These are phyloP conservation scores for Aphanomyces stellatus DNA, from an alignment of 352 stramenopile genomes.

Conservation along the genomic window DNA sequence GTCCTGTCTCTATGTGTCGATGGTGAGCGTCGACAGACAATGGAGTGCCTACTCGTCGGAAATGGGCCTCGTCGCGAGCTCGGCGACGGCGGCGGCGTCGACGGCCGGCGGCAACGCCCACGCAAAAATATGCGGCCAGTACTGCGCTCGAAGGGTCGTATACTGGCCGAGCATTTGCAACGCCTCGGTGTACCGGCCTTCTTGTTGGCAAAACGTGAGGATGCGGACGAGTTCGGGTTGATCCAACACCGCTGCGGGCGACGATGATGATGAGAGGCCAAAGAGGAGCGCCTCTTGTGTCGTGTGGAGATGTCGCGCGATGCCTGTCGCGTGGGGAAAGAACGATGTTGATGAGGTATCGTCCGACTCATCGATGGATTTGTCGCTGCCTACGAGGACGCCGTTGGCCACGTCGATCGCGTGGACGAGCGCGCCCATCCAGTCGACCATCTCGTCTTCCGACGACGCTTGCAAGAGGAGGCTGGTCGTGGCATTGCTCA, in stretches of 20 bases:
- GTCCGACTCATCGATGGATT: constrained; percentile 15
- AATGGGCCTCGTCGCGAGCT: constrained; percentile 28
- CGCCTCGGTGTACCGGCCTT: constrained; percentile 60
- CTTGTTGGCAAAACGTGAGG: constrained; percentile 49
- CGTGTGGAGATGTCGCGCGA: background rate
- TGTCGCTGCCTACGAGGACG: constrained; percentile 28
- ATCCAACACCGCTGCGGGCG: background rate
- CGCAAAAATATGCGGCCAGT: constrained; percentile 59
- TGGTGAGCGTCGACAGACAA: background rate
- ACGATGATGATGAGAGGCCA: background rate
- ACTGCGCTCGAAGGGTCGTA: constrained; percentile 33
- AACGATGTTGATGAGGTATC: constrained; percentile 21
- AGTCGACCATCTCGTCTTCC: constrained; percentile 37
- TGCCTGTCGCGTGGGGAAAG: constrained; percentile 29
- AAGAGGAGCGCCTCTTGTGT: background rate
- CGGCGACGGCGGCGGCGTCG: constrained; percentile 10
- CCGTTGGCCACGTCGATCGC: constrained; percentile 65
- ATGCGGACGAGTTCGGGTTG: constrained; percentile 20
- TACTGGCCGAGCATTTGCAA: constrained; percentile 62
- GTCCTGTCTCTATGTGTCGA: constrained; percentile 35
- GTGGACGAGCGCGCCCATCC: constrained; percentile 52
- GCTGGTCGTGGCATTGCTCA: constrained; percentile 44
- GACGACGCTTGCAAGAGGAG: constrained; percentile 59
- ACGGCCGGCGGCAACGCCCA: constrained; percentile 35
- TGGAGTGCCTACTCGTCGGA: constrained; percentile 39